Base-by-base conservation (phyloP, 2,329 filamentous ascomycete genomes). In the Verticillium nonalfalfae region DNA sequence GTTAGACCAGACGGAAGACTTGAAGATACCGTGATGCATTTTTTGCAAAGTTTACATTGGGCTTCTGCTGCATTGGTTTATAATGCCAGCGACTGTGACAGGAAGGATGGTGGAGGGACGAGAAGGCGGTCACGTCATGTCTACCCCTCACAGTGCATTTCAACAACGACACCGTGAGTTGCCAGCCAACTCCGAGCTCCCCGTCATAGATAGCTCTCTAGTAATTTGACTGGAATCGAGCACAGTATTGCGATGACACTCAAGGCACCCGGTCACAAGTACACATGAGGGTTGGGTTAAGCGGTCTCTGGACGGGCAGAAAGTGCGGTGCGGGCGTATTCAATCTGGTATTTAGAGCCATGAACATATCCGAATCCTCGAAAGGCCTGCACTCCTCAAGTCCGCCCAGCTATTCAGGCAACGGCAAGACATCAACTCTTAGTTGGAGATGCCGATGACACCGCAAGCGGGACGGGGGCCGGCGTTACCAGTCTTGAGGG, bases 401-500 rank as follows among this genome's bases (percentile, higher is more conserved):
- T 21, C n/a, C 40, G 11, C 40, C 40, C 40, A 11, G 18, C 7
- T 11, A 50, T 3, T 7, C 18, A 5, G 40, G 40, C 40, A 18
- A 50, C 1, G n/a, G 5, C n/a, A n/a, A 50, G 9, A n/a, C 40
- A n/a, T 50, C 40, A 26, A 21, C n/a, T 13, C n/a, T 81, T 90
- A 93, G 74, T 83, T 81, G 74, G 90, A 87, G 81, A 96, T 95
- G 70, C 92, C 92, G 76, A 96, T 96, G 75, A 96, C 93, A 82
- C 95, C 95, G 81, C 95, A 99, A 76, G 95, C 95, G 75, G 95
- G 95, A 75, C 95, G 91, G 70, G 82, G 78, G 72, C 95, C 95
- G 75, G 95, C 95, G 77, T 98, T 99, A 69, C 95, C 95, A 68
- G 95, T 99, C 89, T 96, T 97, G 84, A 96, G 92, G 73, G 92